Conservation (phyloP, 176 grass and related monocot genomes). For the Neostapfia colusana region DNA sequence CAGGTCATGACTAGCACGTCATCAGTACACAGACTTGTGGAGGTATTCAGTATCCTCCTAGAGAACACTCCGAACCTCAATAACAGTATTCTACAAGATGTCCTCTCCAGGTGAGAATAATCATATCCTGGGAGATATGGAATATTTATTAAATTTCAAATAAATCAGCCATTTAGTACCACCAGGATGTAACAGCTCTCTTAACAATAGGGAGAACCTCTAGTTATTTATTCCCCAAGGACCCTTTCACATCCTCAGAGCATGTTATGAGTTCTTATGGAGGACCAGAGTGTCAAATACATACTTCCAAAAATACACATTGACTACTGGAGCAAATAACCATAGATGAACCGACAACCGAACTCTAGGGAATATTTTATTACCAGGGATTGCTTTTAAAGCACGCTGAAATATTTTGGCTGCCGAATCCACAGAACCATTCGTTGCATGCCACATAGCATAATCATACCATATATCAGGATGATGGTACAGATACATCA, state of each 20-base stretch:
- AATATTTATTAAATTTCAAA: background rate
- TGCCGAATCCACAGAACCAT: slow-evolving; percentile 73
- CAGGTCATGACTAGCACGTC: too few species aligned
- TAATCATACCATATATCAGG: slow-evolving; percentile 99
- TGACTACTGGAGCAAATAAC: slow-evolving; percentile 11
- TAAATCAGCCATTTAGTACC: background rate
- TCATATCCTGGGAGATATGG: background rate
- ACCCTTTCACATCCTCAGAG: slow-evolving; percentile 18
- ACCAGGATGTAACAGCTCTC: background rate
- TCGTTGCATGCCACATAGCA: slow-evolving; percentile 79
- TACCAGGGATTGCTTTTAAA: slow-evolving; percentile 97
- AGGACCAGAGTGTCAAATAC: slow-evolving; percentile 2
- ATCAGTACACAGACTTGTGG: too few species aligned
- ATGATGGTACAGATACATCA: slow-evolving; percentile 99
- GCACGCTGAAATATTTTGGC: slow-evolving; percentile 95
- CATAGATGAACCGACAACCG: slow-evolving; percentile 6
- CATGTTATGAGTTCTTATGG: slow-evolving; percentile 19
- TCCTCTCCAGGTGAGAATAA: too few species aligned
- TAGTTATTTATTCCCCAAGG: background rate
- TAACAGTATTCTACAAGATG: too few species aligned
- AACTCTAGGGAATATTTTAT: slow-evolving; percentile 34
- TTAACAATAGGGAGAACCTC: background rate
- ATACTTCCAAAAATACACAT: slow-evolving; percentile 13
- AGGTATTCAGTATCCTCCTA: too few species aligned
- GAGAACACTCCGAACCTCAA: too few species aligned